Base-by-base conservation (phyloP, 208 protist species). In the Acanthamoeba pearcei region DNA sequence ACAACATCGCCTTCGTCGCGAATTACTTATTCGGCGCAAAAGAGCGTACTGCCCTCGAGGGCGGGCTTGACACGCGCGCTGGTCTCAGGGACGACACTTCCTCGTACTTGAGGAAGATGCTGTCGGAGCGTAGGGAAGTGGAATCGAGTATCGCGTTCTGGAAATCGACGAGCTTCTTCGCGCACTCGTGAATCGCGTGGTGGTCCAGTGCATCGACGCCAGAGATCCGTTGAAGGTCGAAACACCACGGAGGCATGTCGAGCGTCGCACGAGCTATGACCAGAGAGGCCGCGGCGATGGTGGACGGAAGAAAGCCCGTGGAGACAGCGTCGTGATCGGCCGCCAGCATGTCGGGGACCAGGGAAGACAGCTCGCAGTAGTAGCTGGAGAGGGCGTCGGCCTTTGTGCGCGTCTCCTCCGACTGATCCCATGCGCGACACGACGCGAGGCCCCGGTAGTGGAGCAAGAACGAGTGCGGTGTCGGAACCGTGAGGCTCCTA, bases 231-330 rank as follows among this genome's bases (percentile, higher is more conserved):
- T 70, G 64, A 15, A 70, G 64, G 64, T 70, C 64, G 5, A 70
- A 35, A 27, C 64, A 70, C 64, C 64, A 70, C 64, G 27, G 64
- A 70, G 64, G 64, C 64, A 70, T 70, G 64, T 3, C 64, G 27
- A 70, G 64, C 27, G n/a, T 70, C 64, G 27, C 64, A 70, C 27
- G 64, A 35, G 17, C 35, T 12, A 70, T 70, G 27, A 70, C 27
- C 64, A 70, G 35, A 27, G 64, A n/a, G 64, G 64, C 64, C 64
- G 27, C 27, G 64, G 64, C 64, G 27, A 70, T 70, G 64, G 27
- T 70, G 64, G 64, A 70, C 35, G 64, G 64, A 70, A 70, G 64
- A 70, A 70, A 70, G 64, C 64, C 64, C 12, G 64, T 70, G 64
- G 64, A 70, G 64, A 8, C 64, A 70, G 35, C 64, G 35, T 2